Evolutionary conservation across 768 basidiomycete species (phyloP).

Genomic region (Leccinellum rugosiceps): DNA sequence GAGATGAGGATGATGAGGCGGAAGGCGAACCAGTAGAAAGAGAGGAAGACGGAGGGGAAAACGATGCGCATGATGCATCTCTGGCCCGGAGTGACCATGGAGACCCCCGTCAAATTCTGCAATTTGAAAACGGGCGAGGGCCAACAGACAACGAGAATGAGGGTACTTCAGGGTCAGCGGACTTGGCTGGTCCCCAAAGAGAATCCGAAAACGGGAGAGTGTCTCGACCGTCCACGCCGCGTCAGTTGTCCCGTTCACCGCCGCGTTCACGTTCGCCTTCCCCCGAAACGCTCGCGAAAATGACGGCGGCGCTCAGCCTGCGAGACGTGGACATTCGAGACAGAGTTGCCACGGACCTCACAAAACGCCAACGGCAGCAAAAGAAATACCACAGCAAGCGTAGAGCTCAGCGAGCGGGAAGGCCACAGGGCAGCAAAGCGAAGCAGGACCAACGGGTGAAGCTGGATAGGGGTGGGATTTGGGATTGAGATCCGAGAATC

Average conservation of each 20-base stretch:
- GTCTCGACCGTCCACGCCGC: constrained; percentile 28
- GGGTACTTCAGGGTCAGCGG: neutral
- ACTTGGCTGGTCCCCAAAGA: constrained; percentile 2
- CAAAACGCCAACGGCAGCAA: constrained; percentile 61
- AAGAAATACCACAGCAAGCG: constrained; percentile 79
- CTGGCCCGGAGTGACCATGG: neutral
- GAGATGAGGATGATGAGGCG: constrained; percentile 35
- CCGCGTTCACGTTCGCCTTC: constrained; percentile 49
- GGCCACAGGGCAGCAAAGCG: constrained; percentile 79
- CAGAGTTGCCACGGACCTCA: constrained; percentile 60
- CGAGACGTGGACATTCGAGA: constrained; percentile 45
- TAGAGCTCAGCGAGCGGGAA: constrained; percentile 56
- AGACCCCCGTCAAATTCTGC: constrained; percentile 8
- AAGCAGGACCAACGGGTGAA: constrained; percentile 73
- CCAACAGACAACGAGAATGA: neutral
- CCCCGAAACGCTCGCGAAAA: constrained; percentile 40
- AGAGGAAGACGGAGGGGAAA: constrained; percentile 29
- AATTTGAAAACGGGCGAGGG: constrained; percentile 12
- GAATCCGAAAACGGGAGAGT: constrained; percentile 11
- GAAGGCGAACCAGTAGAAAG: constrained; percentile 38
- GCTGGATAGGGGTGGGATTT: constrained; percentile 55
- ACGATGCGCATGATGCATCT: neutral
- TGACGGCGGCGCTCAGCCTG: constrained; percentile 40
- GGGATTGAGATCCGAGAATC: constrained; percentile 43
- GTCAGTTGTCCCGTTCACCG: constrained; percentile 49